Conservation (phyloP, 73 alveolate genomes). For the Symbiodinium pilosum region DNA sequence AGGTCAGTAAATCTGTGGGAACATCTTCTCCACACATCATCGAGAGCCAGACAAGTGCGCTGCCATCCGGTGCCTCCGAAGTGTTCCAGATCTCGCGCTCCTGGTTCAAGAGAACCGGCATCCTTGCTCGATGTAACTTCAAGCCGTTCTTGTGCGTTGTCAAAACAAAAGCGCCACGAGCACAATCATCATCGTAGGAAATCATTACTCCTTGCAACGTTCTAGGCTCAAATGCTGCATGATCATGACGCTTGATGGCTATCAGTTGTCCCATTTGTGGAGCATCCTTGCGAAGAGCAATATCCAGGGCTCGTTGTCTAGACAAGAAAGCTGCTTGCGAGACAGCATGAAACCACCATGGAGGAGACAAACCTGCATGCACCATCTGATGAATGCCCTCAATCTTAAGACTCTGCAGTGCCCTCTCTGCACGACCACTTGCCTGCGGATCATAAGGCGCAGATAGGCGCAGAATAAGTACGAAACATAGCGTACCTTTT, state of each 20-base stretch:
- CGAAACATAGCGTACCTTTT: neutral
- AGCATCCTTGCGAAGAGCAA: neutral
- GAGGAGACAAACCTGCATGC: no score
- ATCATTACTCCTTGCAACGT: no score
- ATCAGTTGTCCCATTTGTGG: neutral
- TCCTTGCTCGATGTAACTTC: neutral
- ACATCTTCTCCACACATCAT: no score
- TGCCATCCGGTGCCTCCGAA: neutral
- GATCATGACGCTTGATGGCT: neutral
- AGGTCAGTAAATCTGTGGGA: no score
- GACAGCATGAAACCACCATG: no score
- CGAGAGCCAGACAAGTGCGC: neutral
- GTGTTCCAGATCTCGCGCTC: neutral
- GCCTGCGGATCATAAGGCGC: neutral
- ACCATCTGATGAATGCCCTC: no score
- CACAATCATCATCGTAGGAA: no score
- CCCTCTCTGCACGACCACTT: neutral
- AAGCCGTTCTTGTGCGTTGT: neutral
- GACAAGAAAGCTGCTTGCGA: no score
- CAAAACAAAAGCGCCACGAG: neutral
- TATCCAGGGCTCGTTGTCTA: neutral
- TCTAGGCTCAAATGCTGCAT: neutral
- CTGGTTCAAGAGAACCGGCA: neutral
- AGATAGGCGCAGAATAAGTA: neutral
- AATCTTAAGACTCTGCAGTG: neutral